Evolutionary conservation across 2,329 filamentous ascomycete genomes (phyloP), one percentile per base, ranked within the genome.

Genomic region (Colletotrichum tamarilloi): DNA sequence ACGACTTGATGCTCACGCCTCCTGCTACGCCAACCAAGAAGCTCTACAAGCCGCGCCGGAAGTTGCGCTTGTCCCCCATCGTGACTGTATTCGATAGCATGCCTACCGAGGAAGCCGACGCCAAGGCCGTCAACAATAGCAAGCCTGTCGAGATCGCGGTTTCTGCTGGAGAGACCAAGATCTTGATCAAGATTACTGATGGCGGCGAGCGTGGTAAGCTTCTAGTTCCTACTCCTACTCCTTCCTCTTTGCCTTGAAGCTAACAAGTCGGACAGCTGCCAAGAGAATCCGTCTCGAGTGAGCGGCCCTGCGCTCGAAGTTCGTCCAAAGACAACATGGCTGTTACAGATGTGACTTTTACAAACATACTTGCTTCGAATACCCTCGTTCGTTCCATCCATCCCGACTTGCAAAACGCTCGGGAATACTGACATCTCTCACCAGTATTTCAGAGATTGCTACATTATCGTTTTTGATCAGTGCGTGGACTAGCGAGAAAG

Each of bases 271-370:
- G 16, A 6, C 7, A 71, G 71, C 22, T 46, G 12, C 2, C 0
- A 73, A 73, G 56, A 58, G 71, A 2, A 1, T 19, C 7, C 62
- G 62, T 19, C 52, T 57, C 8, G 62, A 42, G 14, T 65, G 55
- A 19, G 24, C 9, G 9, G 16, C 6, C 16, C 4, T 5, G 52
- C 9, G 4, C 7, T 4, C 19, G 9, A 19, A 2, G 22, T 28
- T 16, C 26, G 11, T 22, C 28, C 11, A 38, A 49, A 16, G n/a
- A 4, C n/a, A 11, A 1, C 28, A 14, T 38, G n/a, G 19, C 8
- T 11, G 14, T 19, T 9, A 5, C 3, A 5, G 4, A 24, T 24
- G 4, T 9, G 3, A 30, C 38, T 6, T 38, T 2, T n/a, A 49
- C 19, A 22, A 38, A n/a, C 3, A 3, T 11, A 19, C 30, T 53